phyloP scores from a whole-genome alignment of 163 green algal species.

The Chlorella variabilis region DNA sequence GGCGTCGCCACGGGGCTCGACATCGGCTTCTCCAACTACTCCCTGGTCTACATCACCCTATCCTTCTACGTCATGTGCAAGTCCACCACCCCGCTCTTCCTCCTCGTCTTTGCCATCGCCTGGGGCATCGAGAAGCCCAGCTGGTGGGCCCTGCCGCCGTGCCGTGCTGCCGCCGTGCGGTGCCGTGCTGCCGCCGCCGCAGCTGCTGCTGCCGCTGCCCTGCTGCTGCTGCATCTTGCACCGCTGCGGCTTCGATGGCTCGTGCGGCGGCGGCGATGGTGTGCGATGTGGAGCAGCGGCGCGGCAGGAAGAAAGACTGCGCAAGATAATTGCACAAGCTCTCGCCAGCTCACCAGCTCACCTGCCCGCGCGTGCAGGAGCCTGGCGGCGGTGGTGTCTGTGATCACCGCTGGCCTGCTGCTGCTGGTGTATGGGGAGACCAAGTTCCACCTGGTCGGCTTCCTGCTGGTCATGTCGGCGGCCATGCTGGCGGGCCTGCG shows the following conservation, averaged over 20 bases:
- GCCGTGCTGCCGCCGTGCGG: too few species aligned
- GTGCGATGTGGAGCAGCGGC: too few species aligned
- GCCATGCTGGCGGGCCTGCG: slow-evolving; percentile 81
- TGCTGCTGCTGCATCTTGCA: too few species aligned
- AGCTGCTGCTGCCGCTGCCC: too few species aligned
- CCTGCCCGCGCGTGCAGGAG: slow-evolving; percentile 58
- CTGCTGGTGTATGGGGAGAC: slow-evolving; percentile 90
- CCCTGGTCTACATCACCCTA: slow-evolving; percentile 89
- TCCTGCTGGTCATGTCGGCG: slow-evolving; percentile 92
- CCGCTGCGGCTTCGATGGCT: too few species aligned
- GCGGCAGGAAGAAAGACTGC: too few species aligned
- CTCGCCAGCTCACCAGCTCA: too few species aligned
- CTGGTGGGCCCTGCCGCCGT: slow-evolving; percentile 40
- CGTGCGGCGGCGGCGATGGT: too few species aligned
- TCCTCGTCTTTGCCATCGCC: slow-evolving; percentile 89
- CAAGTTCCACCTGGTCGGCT: slow-evolving; percentile 81
- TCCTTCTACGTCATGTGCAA: slow-evolving; percentile 99
- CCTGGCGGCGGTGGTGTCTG: slow-evolving; percentile 60
- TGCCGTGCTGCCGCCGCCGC: too few species aligned
- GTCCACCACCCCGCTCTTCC: slow-evolving; percentile 88
- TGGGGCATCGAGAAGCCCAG: slow-evolving; percentile 84
- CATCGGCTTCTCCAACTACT: slow-evolving; percentile 92
- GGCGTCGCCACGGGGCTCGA: slow-evolving; percentile 89
- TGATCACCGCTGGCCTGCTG: slow-evolving; percentile 68
- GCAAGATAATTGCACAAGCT: too few species aligned